These are phyloP conservation scores for Solanum chacoense DNA, from an alignment of 305 asterid species.

Conservation along the genomic window DNA sequence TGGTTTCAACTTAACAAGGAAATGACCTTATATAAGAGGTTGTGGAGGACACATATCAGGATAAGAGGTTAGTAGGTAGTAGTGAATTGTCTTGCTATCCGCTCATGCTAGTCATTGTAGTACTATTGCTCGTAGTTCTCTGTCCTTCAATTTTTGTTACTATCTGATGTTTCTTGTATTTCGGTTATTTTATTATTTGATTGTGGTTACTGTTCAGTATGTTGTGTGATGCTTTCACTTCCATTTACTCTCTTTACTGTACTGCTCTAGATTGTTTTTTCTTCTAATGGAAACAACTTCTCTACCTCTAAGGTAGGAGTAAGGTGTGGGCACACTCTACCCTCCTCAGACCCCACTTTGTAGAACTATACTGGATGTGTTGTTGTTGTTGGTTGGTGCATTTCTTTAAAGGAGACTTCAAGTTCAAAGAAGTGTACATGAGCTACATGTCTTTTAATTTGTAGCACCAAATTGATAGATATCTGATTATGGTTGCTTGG, in stretches of 20 bases:
- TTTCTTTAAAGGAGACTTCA: not conserved
- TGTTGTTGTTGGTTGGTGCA: not conserved
- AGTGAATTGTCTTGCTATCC: not conserved
- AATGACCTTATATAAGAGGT: not conserved
- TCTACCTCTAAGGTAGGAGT: not conserved
- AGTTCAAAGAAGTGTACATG: not conserved
- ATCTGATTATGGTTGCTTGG: too few species aligned
- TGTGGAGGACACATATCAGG: not conserved
- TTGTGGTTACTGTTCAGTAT: not conserved
- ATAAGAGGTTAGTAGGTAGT: not conserved
- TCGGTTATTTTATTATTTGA: too few species aligned
- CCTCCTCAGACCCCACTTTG: not conserved
- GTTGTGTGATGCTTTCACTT: not conserved
- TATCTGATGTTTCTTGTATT: not conserved
- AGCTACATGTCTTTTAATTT: not conserved
- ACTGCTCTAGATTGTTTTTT: not conserved
- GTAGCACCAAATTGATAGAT: not conserved
- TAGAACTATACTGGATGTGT: not conserved
- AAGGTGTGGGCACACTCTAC: not conserved
- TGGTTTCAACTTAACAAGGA: not conserved
- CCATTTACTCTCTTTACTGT: not conserved
- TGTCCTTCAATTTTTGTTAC: not conserved
- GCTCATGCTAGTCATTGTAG: not conserved
- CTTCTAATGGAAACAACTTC: not conserved
- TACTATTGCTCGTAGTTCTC: not conserved